phyloP scores from a whole-genome alignment of 345 rosid species.

The Sapria himalayana region DNA sequence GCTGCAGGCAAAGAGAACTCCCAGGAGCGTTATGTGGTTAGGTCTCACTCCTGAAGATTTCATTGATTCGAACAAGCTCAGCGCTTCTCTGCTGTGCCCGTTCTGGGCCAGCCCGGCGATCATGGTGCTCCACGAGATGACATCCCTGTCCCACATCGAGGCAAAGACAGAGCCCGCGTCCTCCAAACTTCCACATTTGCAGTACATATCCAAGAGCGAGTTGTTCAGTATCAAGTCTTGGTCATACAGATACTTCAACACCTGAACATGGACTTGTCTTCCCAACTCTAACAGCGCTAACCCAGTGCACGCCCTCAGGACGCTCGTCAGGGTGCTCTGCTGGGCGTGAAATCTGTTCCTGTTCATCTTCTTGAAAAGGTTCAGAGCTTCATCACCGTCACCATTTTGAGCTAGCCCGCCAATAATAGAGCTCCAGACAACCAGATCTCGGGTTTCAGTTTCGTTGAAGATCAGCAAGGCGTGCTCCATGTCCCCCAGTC shows the following conservation, averaged over 20 bases:
- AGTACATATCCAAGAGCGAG: conserved; percentile 57
- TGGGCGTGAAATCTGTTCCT: conserved; percentile 29
- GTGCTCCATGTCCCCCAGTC: conserved; percentile 22
- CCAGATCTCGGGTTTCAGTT: conserved; percentile 34
- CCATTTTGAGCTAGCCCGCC: conserved; percentile 55
- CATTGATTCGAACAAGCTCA: conserved; percentile 31
- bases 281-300: conserved; percentile 40
- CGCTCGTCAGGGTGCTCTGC: conserved; percentile 41
- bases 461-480: conserved; percentile 32
- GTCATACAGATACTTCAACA: conserved; percentile 33
- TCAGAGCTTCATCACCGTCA: conserved; percentile 28
- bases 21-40: conserved; percentile 38
- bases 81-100: conserved; percentile 44
- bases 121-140: conserved; percentile 69
- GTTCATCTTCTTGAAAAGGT: conserved; percentile 45
- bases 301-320: conserved; percentile 45
- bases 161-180: conserved; percentile 29
- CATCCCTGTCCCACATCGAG: conserved; percentile 35
- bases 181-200: conserved; percentile 49
- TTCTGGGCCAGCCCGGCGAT: conserved; percentile 56
- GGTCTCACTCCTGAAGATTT: conserved; percentile 27
- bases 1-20: conserved; percentile 60
- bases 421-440: conserved; percentile 62
- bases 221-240: conserved; percentile 46
- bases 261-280: conserved; percentile 50